Conservation (phyloP, 768 basidiomycete species). For the Porphyrellus cyaneotinctus region DNA sequence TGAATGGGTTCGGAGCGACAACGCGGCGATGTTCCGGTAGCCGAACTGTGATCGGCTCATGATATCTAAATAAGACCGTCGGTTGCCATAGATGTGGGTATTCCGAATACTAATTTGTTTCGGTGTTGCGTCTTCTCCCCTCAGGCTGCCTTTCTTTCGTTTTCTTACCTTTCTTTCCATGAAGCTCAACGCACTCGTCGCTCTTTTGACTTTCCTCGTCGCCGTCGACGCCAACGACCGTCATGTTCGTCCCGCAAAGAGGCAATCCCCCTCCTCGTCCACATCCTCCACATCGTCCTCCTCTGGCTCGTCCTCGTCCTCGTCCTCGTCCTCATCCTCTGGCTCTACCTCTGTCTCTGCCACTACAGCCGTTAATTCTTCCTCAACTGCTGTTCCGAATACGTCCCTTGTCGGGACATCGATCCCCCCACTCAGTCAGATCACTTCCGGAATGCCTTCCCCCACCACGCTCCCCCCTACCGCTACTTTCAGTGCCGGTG, state of each 20-base stretch:
- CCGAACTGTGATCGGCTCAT: too few relatives aligned
- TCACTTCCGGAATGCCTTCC: constrained; percentile 62
- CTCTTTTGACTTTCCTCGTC: constrained; percentile 43
- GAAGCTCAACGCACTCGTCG: constrained; percentile 42
- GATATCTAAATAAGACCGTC: too few relatives aligned
- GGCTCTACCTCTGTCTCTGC: neutral
- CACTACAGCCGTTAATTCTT: neutral
- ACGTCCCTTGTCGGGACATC: constrained; percentile 37
- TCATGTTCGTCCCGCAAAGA: constrained; percentile 39
- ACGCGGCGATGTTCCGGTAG: too few relatives aligned
- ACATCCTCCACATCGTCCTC: constrained; percentile 5
- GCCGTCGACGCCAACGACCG: constrained; percentile 37
- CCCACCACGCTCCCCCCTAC: constrained; percentile 46
- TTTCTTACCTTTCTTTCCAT: constrained; percentile 26
- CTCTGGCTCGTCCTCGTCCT: constrained; percentile 2
- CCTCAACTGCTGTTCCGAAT: constrained; percentile 17
- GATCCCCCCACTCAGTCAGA: constrained; percentile 54
- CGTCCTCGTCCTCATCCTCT: constrained; percentile 4
- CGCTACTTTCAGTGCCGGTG: constrained; percentile 55
- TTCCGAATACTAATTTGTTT: too few relatives aligned
- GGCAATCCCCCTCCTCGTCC: constrained; percentile 22
- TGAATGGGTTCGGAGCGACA: too few relatives aligned
- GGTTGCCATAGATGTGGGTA: too few relatives aligned
- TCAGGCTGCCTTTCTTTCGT: neutral
- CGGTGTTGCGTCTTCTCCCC: neutral